Base-by-base conservation (phyloP, 768 basidiomycete species). In the Paxillus rubicundulus region DNA sequence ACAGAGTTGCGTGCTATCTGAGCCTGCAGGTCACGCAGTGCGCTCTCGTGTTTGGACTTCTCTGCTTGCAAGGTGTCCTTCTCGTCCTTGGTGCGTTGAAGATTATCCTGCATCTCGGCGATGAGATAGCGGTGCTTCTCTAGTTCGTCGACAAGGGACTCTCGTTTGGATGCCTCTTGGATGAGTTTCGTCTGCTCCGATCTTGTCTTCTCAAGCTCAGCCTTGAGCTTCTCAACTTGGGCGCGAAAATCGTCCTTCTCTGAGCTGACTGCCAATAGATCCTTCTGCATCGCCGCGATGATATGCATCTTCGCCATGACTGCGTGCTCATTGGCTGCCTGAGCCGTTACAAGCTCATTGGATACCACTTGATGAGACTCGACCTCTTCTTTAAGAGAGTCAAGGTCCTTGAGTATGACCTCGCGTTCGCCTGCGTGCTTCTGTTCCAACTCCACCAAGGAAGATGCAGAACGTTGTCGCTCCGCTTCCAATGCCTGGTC, bases 81-180 rank as follows among this genome's bases (percentile, higher is more conserved):
- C 71, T 92, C 89, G 61, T 92, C 86, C 71, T 88, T 89, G 62
- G 84, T 82, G 42, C 80, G 82, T 67, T 90, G 88, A 21, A 92
- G 72, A 56, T 80, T 84, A 54, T 87, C 85, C 59, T 92, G 89
- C 67, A 86, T 71, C 60, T 92, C 90, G 21, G 85, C 84, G 14
- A 92, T 74, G 27, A 84, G 74, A 9, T 84, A 85, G 21, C 88
- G 87, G 67, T 90, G 87, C 33, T 77, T 82, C 60, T 92, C 89
- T 32, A 93, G 73, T 62, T 94, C 89, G 18, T 80, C 77, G 9
- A 81, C 82, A 34, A 91, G 76, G 16, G 87, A 85, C 59, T 90
- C 82, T 37, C 83, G 85, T 59, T 86, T 85, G 8, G 88, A 87
- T 9, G 82, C 83, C 64, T 89, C 88, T 58, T 85, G 79, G 30